phyloP scores from a whole-genome alignment of 306 rosid genomes.

The Trifolium dubium region DNA sequence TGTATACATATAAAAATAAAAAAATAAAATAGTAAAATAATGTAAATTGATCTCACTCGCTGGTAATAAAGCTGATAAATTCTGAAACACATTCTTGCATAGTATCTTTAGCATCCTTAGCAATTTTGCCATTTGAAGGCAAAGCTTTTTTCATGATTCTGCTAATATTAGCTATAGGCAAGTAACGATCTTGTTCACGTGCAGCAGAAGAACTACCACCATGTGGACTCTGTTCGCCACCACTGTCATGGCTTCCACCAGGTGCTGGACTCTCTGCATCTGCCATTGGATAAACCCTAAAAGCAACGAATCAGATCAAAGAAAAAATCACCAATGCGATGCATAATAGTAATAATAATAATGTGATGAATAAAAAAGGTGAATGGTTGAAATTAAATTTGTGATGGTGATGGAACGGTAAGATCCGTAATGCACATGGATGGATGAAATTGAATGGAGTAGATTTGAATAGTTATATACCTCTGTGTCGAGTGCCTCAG shows the following conservation, averaged over 20 bases:
- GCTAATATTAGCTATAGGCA: slow-evolving; percentile 91
- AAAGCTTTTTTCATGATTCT: slow-evolving; percentile 93
- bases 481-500: neutral
- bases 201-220: slow-evolving; percentile 47
- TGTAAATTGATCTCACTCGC: slow-evolving; percentile 59
- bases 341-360: neutral
- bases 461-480: slow-evolving; percentile 11
- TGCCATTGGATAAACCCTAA: slow-evolving; percentile 58
- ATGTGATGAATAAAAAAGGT: neutral
- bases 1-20: too few species aligned
- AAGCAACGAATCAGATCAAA: slow-evolving; percentile 7
- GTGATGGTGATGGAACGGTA: slow-evolving; percentile 12
- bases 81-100: slow-evolving; percentile 93
- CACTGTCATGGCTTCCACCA: slow-evolving; percentile 79
- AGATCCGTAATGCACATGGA: slow-evolving; percentile 8
- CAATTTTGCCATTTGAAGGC: slow-evolving; percentile 86
- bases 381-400: slow-evolving; percentile 3
- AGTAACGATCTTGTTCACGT: slow-evolving; percentile 78
- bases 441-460: slow-evolving; percentile 26
- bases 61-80: slow-evolving; percentile 89
- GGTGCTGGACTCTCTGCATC: slow-evolving; percentile 68
- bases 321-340: neutral
- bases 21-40: neutral
- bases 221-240: slow-evolving; percentile 82
- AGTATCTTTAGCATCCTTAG: slow-evolving; percentile 87